Conservation (phyloP, 768 basidiomycete species). For the Serendipita vermifera region DNA sequence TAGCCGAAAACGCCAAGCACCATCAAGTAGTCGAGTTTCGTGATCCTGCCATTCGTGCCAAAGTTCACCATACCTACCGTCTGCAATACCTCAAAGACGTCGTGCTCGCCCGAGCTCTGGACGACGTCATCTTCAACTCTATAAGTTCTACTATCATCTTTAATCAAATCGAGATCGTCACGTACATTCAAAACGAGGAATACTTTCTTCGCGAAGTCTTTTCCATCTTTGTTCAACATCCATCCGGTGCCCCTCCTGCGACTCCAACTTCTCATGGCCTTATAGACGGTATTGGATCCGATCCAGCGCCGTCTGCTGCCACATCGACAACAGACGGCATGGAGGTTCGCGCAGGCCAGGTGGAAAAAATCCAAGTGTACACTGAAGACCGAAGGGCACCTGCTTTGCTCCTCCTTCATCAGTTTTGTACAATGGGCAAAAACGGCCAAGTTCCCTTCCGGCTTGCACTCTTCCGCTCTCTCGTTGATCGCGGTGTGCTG, state of each 20-base stretch:
- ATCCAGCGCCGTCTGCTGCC: conserved; percentile 5
- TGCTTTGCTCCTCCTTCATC: conserved; percentile 74
- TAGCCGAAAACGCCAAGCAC: conserved; percentile 68
- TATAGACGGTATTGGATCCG: conserved; percentile 10
- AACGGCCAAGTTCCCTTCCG: conserved; percentile 85
- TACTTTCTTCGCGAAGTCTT: conserved; percentile 69
- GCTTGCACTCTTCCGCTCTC: conserved; percentile 68
- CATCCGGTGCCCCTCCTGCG: neutral
- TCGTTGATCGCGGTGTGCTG: conserved; percentile 79
- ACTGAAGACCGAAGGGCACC: conserved; percentile 43
- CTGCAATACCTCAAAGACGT: conserved; percentile 97
- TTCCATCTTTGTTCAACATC: conserved; percentile 40
- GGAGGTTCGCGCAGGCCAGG: neutral
- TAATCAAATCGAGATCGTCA: conserved; percentile 98
- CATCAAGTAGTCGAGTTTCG: conserved; percentile 79
- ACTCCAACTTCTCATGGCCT: neutral
- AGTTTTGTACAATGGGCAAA: conserved; percentile 91
- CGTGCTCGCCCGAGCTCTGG: conserved; percentile 84
- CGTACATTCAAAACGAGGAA: conserved; percentile 67
- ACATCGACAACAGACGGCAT: neutral
- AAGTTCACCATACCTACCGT: conserved; percentile 95
- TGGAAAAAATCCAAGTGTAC: neutral
- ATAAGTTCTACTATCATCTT: conserved; percentile 96
- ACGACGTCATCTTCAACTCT: conserved; percentile 94
- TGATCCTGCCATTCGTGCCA: conserved; percentile 60